These are phyloP conservation scores for Rhododendron vialii DNA, from an alignment of 148 eudicot species.

Conservation along the genomic window DNA sequence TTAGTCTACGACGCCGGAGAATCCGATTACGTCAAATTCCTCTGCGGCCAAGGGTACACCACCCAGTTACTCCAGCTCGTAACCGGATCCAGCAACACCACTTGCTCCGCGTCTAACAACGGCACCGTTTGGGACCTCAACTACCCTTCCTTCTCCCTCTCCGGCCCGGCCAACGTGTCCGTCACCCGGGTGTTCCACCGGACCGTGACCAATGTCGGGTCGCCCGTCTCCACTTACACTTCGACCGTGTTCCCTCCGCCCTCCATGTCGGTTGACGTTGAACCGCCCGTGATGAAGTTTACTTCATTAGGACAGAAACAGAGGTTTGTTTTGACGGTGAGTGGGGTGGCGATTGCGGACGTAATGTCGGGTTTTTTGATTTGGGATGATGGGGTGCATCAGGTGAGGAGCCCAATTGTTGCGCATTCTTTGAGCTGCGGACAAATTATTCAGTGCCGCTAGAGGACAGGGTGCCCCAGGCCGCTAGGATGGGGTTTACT, in stretches of 20 bases:
- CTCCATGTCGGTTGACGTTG: slow-evolving; percentile 17
- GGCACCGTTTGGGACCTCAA: slow-evolving; percentile 39
- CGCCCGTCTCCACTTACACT: slow-evolving; percentile 28
- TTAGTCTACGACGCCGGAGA: slow-evolving; percentile 36
- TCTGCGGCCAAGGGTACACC: slow-evolving; percentile 45
- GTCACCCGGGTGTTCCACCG: slow-evolving; percentile 26
- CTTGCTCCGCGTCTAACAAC: slow-evolving; percentile 20
- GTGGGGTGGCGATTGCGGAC: neutral
- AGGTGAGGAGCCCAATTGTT: slow-evolving; percentile 45
- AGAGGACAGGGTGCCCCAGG: too few relatives aligned
- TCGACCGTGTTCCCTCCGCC: slow-evolving; percentile 11
- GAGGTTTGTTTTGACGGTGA: slow-evolving; percentile 22
- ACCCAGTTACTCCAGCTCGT: slow-evolving; percentile 16
- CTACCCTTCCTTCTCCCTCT: slow-evolving; percentile 35
- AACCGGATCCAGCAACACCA: slow-evolving; percentile 30
- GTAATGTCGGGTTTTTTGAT: slow-evolving; percentile 31
- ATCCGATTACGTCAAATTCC: slow-evolving; percentile 24
- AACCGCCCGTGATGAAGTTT: slow-evolving; percentile 23
- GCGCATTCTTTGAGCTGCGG: neutral
- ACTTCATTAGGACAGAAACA: slow-evolving; percentile 24
- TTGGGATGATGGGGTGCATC: slow-evolving; percentile 39
- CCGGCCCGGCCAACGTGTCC: neutral
- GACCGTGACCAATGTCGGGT: slow-evolving; percentile 45
- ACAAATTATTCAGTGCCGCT: neutral
- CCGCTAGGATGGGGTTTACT: too few relatives aligned